Conservation (phyloP, 2,329 filamentous ascomycete species). For the Colletotrichum sp. region DNA sequence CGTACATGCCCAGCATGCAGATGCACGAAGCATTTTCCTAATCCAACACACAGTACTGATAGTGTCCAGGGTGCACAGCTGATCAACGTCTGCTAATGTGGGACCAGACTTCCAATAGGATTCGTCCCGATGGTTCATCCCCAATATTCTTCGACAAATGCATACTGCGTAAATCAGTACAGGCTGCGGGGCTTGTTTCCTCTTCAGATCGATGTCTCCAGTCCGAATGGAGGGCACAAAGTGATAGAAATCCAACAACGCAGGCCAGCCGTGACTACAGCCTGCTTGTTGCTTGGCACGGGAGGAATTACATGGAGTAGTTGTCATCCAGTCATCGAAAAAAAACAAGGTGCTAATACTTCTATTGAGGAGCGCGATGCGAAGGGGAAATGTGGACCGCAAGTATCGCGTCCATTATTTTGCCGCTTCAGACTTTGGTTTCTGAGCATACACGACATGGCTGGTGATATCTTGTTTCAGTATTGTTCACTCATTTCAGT, state of each 20-base stretch:
- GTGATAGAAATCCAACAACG: neutral
- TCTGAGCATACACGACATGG: neutral
- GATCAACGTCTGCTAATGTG: neutral
- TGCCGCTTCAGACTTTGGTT: neutral
- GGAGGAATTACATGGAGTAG: no score
- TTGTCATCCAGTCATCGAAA: no score
- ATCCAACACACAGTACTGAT: neutral
- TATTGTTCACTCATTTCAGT: accelerated
- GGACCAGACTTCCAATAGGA: neutral
- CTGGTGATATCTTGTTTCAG: neutral
- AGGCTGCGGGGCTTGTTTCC: neutral
- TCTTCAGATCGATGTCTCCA: neutral
- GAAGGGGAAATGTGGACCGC: no score
- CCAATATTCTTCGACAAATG: neutral
- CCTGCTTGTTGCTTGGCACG: no score
- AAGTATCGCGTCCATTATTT: neutral
- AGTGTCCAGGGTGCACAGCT: neutral
- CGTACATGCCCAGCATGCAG: neutral
- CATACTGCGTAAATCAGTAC: neutral
- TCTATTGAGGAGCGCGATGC: neutral
- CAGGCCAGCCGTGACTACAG: neutral
- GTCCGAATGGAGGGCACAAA: neutral
- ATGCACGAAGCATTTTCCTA: neutral
- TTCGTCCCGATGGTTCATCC: accelerated
- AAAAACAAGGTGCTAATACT: neutral